phyloP scores from a whole-genome alignment of 371 early-diverging fungal species.

The Racocetra persica region DNA sequence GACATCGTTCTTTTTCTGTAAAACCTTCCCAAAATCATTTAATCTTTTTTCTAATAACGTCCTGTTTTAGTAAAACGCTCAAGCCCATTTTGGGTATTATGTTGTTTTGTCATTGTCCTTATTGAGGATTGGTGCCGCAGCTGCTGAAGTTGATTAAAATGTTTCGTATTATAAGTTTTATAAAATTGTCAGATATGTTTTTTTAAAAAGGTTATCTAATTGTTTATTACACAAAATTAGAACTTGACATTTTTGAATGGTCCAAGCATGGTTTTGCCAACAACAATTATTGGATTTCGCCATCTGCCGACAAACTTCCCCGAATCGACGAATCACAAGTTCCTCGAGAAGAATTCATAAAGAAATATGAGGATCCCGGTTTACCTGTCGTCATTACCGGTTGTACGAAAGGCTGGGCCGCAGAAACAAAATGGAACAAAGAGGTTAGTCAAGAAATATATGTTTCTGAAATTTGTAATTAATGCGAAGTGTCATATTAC shows the following conservation, averaged over 20 bases:
- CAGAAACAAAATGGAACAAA: conserved; percentile 65
- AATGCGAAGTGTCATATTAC: background rate
- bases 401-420: conserved; percentile 68
- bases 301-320: conserved; percentile 33
- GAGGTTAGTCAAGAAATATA: conserved; percentile 53
- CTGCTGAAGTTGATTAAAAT: too few relatives aligned
- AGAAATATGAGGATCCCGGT: conserved; percentile 61
- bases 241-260: conserved; percentile 44
- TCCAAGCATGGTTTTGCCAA: conserved; percentile 30
- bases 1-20: too few relatives aligned
- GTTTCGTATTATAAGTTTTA: background rate
- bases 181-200: background rate
- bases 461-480: background rate
- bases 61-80: too few relatives aligned
- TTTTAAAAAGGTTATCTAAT: background rate
- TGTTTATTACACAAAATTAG: conserved; percentile 8
- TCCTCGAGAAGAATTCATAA: conserved; percentile 66
- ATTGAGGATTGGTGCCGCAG: background rate
- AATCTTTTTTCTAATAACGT: too few relatives aligned
- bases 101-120: background rate
- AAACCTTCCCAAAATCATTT: too few relatives aligned
- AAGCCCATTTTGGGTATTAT: background rate
- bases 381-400: conserved; percentile 73
- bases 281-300: conserved; percentile 39
- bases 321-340: conserved; percentile 44